Base-by-base conservation (phyloP, 2,329 filamentous ascomycete genomes). In the Cyclaneusma minus region DNA sequence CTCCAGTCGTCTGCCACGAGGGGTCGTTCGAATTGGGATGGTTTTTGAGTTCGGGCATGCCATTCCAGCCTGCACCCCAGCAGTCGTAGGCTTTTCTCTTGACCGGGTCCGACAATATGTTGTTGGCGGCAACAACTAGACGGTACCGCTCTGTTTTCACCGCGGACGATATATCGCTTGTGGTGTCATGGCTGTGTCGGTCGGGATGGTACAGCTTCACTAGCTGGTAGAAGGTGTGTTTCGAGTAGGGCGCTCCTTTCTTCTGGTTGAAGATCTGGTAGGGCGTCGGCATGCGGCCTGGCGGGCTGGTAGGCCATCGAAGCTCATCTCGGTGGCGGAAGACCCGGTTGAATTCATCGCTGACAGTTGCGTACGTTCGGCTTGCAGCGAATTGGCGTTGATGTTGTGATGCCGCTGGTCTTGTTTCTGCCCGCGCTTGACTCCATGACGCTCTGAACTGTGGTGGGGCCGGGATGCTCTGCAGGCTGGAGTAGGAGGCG, bases 181-280 rank as follows among this genome's bases (percentile, higher is more conserved):
- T 52, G 19, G 46, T 47, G 20, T 43, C 38, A 21, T 49, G 45
- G 30, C 45, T 47, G 35, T 51, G 58, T 32, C 67, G 68, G 50
- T 98, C 89, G 0, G 89, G 89, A 46, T 98, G 89, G 55, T 98
- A 98, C 24, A 91, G 61, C 57, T 95, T 98, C 31, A 92, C 89
- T 27, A 98, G 68, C 44, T 87, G 68, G 51, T 91, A 89, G 62
- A 84, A 98, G 32, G 71, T 71, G 22, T 63, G 56, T 52, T 98
- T 95, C 35, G 68, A 75, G 51, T 98, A 95, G 2, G 71, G 65
- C 9, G 69, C 71, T 30, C 58, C 57, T 39, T 56, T 66, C 28
- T 58, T 54, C 36, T 66, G 56, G 16, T 52, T 50, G 43, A 95
- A 74, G 45, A 98, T 81, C 44, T 95, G 81, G 55, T 98, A 95